Evolutionary conservation across 345 rosid genomes (phyloP).

Genomic region (Luvunga scandens): DNA sequence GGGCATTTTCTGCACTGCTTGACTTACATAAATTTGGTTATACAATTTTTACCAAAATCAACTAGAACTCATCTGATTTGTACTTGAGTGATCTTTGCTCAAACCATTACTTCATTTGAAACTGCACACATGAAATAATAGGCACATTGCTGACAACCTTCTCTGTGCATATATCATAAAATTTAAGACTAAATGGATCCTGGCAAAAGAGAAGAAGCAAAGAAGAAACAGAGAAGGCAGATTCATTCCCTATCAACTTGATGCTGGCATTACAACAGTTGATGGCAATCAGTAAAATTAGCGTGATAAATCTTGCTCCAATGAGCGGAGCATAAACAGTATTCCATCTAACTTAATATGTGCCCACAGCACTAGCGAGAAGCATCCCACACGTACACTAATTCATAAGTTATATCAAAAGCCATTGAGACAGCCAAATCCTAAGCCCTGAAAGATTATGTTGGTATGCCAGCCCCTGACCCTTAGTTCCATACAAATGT

Average conservation of each 20-base stretch:
- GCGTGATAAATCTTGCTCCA: background rate
- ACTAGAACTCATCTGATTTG: background rate
- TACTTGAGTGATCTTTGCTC: background rate
- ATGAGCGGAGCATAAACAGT: background rate
- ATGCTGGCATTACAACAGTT: background rate
- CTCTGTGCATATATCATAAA: background rate
- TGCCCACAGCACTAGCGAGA: background rate
- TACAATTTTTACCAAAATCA: background rate
- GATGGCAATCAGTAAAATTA: background rate
- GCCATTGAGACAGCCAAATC: background rate
- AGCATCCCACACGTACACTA: background rate
- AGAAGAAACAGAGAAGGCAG: background rate
- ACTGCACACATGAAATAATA: background rate
- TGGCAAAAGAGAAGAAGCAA: background rate
- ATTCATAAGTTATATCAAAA: background rate
- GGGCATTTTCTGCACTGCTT: background rate
- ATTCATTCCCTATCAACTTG: background rate
- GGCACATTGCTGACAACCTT: background rate
- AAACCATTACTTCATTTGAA: background rate
- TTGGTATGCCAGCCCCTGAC: background rate
- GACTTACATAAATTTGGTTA: background rate
- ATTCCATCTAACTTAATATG: background rate
- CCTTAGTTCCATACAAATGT: background rate
- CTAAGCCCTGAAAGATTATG: background rate
- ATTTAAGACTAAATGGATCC: background rate